These are phyloP conservation scores for Cladophialophora immunda DNA, from an alignment of 2,329 filamentous ascomycete genomes.

Conservation along the genomic window DNA sequence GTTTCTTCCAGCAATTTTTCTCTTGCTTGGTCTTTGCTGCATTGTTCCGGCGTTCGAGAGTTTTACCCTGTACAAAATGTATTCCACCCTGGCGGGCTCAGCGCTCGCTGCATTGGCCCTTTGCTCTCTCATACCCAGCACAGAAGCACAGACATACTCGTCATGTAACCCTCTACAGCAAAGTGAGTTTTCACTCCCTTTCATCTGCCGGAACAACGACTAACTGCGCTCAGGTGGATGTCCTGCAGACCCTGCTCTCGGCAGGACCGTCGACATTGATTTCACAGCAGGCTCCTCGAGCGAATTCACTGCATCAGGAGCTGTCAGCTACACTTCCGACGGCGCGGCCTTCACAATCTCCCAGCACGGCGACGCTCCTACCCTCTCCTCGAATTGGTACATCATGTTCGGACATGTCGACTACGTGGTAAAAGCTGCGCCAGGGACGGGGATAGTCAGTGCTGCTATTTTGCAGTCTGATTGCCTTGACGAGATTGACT, in stretches of 20 bases:
- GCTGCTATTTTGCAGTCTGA: slow-evolving; percentile 92
- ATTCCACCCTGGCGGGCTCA: slow-evolving; percentile 21
- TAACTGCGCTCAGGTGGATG: slow-evolving; percentile 57
- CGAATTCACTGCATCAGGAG: slow-evolving; percentile 76
- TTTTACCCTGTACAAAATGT: slow-evolving; percentile 32
- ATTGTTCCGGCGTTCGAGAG: slow-evolving; percentile 35
- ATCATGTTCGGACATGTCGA: slow-evolving; percentile 98
- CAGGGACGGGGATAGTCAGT: slow-evolving; percentile 91
- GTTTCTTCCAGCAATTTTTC: slow-evolving; percentile 11
- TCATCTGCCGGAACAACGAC: background rate
- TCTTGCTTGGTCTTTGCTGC: slow-evolving; percentile 26
- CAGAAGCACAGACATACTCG: slow-evolving; percentile 54
- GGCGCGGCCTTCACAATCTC: slow-evolving; percentile 84
- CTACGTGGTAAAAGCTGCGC: slow-evolving; percentile 82
- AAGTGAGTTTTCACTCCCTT: slow-evolving; percentile 43
- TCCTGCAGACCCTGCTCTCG: slow-evolving; percentile 79
- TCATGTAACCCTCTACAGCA: slow-evolving; percentile 53
- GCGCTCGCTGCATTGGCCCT: slow-evolving; percentile 31
- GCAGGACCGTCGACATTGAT: slow-evolving; percentile 82
- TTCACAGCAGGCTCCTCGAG: slow-evolving; percentile 80
- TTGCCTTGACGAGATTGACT: slow-evolving; percentile 92
- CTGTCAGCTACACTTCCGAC: slow-evolving; percentile 75
- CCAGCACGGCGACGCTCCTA: slow-evolving; percentile 81
- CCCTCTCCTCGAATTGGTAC: slow-evolving; percentile 90
- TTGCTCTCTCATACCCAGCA: slow-evolving; percentile 35